A percentile compares a stretch with the other conserved stretches of the same genome.
Evolutionary conservation across 108 stramenopile species (phyloP).

Genomic region (Nitzschia inconspicua): DNA sequence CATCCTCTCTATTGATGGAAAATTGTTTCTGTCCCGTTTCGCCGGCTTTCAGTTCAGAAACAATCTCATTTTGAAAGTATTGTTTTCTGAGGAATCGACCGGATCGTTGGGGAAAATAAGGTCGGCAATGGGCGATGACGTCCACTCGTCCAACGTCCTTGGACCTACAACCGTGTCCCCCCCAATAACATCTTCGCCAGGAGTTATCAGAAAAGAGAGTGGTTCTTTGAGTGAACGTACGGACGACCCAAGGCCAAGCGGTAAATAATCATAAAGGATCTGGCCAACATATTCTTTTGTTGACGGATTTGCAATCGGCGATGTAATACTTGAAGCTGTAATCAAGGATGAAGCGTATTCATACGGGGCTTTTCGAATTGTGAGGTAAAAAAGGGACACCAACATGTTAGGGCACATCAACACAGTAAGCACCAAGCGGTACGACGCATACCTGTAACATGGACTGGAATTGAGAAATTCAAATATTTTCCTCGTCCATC

Average conservation of each 20-base stretch:
- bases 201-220: conserved; percentile 35
- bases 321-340: conserved; percentile 15
- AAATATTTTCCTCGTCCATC: conserved; percentile 9
- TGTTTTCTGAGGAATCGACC: not conserved
- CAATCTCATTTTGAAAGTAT: conserved; percentile 15
- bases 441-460: too few species aligned
- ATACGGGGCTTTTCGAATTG: too few species aligned
- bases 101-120: conserved; percentile 22
- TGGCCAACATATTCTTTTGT: conserved; percentile 16
- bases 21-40: not conserved
- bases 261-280: conserved; percentile 3
- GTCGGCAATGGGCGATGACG: conserved; percentile 15
- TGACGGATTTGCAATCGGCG: conserved; percentile 21
- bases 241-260: not conserved
- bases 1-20: conserved; percentile 1
- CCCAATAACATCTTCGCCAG: conserved; percentile 23
- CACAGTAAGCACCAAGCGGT: too few species aligned
- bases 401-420: too few species aligned
- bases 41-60: conserved; percentile 30
- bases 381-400: too few species aligned
- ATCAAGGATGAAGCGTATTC: not conserved
- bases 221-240: not conserved
- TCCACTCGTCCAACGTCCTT: conserved; percentile 1
- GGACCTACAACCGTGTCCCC: conserved; percentile 35
- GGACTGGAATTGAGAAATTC: not conserved